phyloP scores from a whole-genome alignment of 352 stramenopile genomes.

The Globisporangium uncinulatum region DNA sequence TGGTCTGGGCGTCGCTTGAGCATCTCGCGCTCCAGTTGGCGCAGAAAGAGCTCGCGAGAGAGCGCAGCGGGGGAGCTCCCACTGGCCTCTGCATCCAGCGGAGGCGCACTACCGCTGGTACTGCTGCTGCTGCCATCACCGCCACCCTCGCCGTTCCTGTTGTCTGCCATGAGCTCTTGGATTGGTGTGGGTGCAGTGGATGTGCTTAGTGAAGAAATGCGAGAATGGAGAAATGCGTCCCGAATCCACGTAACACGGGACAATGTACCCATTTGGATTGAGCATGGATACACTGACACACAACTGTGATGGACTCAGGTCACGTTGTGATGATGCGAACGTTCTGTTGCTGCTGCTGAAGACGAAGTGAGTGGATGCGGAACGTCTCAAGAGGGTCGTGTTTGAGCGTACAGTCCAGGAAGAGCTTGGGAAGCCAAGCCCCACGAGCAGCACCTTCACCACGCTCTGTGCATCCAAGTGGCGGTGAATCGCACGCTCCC shows the following conservation, averaged over 20 bases:
- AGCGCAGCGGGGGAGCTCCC: conserved; percentile 2
- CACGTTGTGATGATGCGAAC: no score
- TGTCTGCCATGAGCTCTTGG: no score
- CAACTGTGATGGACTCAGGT: no score
- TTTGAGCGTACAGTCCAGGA: conserved; percentile 31
- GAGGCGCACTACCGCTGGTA: background rate
- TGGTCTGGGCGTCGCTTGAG: conserved; percentile 59
- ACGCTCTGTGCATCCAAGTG: conserved; percentile 27
- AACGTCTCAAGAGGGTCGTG: conserved; percentile 20
- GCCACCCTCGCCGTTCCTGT: no score
- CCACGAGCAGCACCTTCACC: conserved; percentile 34
- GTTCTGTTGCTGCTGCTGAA: no score
- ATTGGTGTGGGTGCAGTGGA: no score
- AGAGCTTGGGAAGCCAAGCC: conserved; percentile 23
- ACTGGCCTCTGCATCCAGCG: background rate
- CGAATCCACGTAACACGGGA: no score
- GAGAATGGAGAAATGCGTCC: no score
- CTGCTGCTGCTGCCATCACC: no score
- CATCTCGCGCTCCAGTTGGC: conserved; percentile 65
- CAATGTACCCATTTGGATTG: no score
- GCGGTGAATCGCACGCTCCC: conserved; percentile 16
- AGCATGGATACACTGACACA: no score
- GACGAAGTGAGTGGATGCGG: conserved; percentile 20
- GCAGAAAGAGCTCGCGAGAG: conserved; percentile 13
- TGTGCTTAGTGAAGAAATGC: no score